Evolutionary conservation across 352 stramenopile species (phyloP), one percentile per base, ranked within the genome.

Genomic region (Phytophthora palmivora): DNA sequence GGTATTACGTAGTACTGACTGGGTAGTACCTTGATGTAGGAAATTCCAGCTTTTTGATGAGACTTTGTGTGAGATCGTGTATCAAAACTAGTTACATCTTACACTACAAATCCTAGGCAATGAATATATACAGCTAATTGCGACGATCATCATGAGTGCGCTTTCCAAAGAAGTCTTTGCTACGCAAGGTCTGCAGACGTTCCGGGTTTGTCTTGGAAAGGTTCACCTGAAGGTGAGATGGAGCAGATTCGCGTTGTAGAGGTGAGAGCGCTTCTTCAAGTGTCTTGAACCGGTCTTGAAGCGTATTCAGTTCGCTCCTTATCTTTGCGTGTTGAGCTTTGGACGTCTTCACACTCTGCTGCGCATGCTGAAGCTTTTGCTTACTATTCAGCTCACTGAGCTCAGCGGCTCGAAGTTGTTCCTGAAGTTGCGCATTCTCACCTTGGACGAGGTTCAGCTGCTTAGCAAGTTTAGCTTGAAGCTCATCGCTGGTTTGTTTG

Each of bases 361-460:
- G 28, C 9, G 44, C 5, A 28, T 0, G 38, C 15, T 47, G 18
- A 16, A 47, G 41, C 21, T 32, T 8, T 12, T 47, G 19, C 12
- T 32, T 18, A 12, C 11, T 18, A 12, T 47, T 32, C 41, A 33
- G 2, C 41, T 30, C 41, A 12, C 21, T 18, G 2, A 38, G 8
- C 16, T 39, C 8, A 38, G 44, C 33, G 11, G 12, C 42, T 74
- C 58, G 39, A 76, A 81, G 48, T 55, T 87, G 51, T 74, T 80
- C 24, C 24, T 39, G 33, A 74, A 89, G 37, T 37, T 72, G 10
- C 44, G 74, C 12, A 74, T 86, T 43, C 56, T 87, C 12, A 53
- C 39, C 15, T 68, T 26, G 15, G 15, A 57, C 22, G 3, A 28
- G 6, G 26, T 16, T 19, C 28, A 36, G 28, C 44, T 51, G n/a